These are phyloP conservation scores for Mucor sp. DNA, from an alignment of 371 early-diverging fungal species.

Conservation along the genomic window DNA sequence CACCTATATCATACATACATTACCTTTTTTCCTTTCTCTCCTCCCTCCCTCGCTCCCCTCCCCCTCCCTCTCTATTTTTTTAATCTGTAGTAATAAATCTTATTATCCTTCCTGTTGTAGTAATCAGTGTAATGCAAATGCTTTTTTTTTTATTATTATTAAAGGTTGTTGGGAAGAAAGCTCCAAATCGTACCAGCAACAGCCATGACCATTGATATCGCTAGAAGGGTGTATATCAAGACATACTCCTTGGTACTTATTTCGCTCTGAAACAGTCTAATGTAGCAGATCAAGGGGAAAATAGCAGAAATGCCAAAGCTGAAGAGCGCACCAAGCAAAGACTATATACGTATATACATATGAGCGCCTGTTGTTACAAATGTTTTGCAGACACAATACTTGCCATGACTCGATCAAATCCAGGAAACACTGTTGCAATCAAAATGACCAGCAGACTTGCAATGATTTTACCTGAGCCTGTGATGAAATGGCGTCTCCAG, in stretches of 20 bases:
- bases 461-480: slow-evolving; percentile 11
- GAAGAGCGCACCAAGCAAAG: slow-evolving; percentile 62
- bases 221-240: slow-evolving; percentile 23
- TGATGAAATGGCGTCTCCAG: slow-evolving; percentile 4
- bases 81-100: slow-evolving; percentile 4
- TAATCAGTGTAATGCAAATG: neutral
- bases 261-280: slow-evolving; percentile 34
- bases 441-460: slow-evolving; percentile 35
- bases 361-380: neutral
- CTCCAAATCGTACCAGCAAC: slow-evolving; percentile 40
- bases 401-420: slow-evolving; percentile 65
- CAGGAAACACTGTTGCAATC: slow-evolving; percentile 54
- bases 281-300: slow-evolving; percentile 59
- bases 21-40: neutral
- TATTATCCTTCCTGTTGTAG: neutral
- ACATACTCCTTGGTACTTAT: slow-evolving; percentile 17
- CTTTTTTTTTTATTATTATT: neutral
- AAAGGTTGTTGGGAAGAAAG: neutral
- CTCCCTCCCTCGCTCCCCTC: neutral
- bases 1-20: neutral
- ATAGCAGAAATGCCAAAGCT: slow-evolving; percentile 60
- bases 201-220: slow-evolving; percentile 29
- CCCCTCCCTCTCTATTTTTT: neutral
- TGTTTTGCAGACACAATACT: neutral
- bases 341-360: slow-evolving; percentile 17